Base-by-base conservation (phyloP, 352 stramenopile genomes). In the Phytopythium helicoides region DNA sequence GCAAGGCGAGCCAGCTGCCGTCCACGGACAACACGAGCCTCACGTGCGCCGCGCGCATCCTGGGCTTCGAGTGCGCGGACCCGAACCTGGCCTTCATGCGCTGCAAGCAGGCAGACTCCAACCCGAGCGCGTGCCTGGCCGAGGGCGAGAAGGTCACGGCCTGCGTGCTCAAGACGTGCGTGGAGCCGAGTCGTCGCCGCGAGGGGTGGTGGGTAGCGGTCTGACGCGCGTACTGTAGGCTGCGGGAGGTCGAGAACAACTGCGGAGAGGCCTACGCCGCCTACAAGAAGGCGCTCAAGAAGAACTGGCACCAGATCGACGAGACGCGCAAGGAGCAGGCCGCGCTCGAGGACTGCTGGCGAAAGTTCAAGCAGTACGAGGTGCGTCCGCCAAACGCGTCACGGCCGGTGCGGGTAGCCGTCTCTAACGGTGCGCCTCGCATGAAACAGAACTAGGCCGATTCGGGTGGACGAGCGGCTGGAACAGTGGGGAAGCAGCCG, bases 201-300 rank as follows among this genome's bases (percentile, higher is more conserved):
- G 31, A 33, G 25, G 14, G 19, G 22, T 33, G 42, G n/a, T 33
- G 22, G 1, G 4, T 35, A 51, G 23, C 15, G 22, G 14, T 37
- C 36, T 42, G 33, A 37, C 35, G 33, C 8, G 31, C 22, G n/a
- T 14, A n/a, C 25, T 22, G 18, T 45, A 94, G 85, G 34, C 70
- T 96, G 49, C 79, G 76, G 37, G 75, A 89, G 48, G 61, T 92
- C 11, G 86, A 96, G 63, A 82, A 58, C 34, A 62, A 94, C 60
- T 96, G 86, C 69, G 83, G 81, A n/a, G 83, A 92, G 41, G 84
- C 81, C 46, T 96, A 89, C 73, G 55, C 71, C 55, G 81, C 81
- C 67, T 96, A 94, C 80, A 91, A 94, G 70, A 80, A 81, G 65
- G 86, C 84, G 54, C 66, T 96, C 11, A 89, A 93, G 75, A 86